Base-by-base conservation (phyloP, 768 basidiomycete species). In the Suillus lakei region DNA sequence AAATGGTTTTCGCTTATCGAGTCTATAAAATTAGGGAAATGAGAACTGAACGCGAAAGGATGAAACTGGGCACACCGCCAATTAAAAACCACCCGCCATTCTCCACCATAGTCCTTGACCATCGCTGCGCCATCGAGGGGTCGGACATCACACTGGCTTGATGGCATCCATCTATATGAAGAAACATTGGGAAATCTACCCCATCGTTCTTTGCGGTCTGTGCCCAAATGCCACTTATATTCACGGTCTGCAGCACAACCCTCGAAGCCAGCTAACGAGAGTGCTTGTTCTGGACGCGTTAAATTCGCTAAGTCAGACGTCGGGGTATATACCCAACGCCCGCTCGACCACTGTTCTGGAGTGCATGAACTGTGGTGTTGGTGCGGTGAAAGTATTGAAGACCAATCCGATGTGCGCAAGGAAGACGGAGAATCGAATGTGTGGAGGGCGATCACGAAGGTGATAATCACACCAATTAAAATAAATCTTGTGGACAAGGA, bases 1-100 rank as follows among this genome's bases (percentile, higher is more conserved):
- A 91, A 91, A 72, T 91, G 89, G 67, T 87, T 87, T 72, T 91
- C 90, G 1, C 86, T 85, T 18, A 90, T 86, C 0, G 89, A 90
- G 70, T 91, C 89, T 87, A 67, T 41, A 64, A 34, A 63, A 26
- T 16, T 4, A 48, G 48, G 23, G 15, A 15, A 30, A 23, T 60
- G 46, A 62, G 36, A 39, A 58, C 15, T 4, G 34, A 32, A 28
- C 4, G 46, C 16, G 23, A 44, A 55, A 16, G 53, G 16, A 36
- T 39, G 26, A 38, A 15, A 41, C 28, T 38, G 46, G 26, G 12
- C 82, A 64, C 70, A 87, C 87, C 87, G 36, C 90, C 90, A 13
- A 90, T 72, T 7, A 91, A 69, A 18, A 90, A 77, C 90, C 90
- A 91, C 2, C 90, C 90, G 15, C 89, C 90, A 23, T 85, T 79